These are phyloP conservation scores for Dryas drummondii DNA, from an alignment of 306 rosid species.

Conservation along the genomic window DNA sequence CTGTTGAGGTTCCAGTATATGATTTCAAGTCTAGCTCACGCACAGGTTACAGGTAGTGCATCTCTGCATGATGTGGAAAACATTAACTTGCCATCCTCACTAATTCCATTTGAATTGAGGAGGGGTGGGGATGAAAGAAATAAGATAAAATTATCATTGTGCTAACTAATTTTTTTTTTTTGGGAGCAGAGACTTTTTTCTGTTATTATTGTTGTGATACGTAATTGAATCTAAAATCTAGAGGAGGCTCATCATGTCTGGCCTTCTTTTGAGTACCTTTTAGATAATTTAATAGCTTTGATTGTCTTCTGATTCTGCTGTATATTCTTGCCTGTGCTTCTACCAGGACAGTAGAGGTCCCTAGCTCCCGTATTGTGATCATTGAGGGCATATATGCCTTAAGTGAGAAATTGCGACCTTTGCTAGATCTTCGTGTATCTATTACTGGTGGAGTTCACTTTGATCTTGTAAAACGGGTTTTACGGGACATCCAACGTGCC, in stretches of 20 bases:
- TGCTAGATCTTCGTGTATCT: conserved; percentile 95
- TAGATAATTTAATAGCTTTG: background rate
- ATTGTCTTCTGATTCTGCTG: background rate
- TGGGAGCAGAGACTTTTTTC: background rate
- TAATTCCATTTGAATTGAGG: background rate
- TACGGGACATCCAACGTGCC: conserved; percentile 97
- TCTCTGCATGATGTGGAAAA: conserved; percentile 22
- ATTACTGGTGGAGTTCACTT: conserved; percentile 98
- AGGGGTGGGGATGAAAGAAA: no score
- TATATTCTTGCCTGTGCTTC: conserved; percentile 24
- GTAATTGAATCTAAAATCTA: background rate
- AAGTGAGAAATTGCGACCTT: conserved; percentile 79
- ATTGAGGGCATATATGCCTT: conserved; percentile 96
- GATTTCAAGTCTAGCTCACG: conserved; percentile 96
- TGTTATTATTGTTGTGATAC: background rate
- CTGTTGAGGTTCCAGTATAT: conserved; percentile 86
- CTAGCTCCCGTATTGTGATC: conserved; percentile 76
- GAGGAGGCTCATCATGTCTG: background rate
- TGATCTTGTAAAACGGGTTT: conserved; percentile 95
- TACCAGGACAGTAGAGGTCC: conserved; percentile 84
- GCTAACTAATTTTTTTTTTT: no score
- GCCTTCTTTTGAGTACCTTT: conserved; percentile 1
- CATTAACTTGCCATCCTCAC: background rate
- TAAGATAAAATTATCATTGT: no score
- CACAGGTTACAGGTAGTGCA: conserved; percentile 76